Conservation (phyloP, 805 yeast species). For the Starmerella floris region DNA sequence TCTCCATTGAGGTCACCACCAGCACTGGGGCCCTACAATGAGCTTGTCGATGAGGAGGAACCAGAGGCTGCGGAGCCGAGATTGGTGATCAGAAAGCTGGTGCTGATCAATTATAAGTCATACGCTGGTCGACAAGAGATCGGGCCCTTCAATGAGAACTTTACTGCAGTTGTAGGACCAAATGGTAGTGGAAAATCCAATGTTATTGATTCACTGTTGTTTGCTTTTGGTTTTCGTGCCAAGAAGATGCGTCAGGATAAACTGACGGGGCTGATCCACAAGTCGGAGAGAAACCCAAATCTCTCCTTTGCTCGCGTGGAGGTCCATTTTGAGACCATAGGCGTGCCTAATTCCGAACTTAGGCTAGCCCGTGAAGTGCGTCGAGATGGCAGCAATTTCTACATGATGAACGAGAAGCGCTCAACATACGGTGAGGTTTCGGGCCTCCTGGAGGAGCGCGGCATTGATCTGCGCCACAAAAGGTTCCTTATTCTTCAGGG, state of each 20-base stretch:
- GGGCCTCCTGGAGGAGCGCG: slow-evolving; percentile 54
- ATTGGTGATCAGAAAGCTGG: slow-evolving; percentile 60
- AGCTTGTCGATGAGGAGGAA: not conserved
- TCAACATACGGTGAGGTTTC: slow-evolving; percentile 75
- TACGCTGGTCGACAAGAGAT: slow-evolving; percentile 87
- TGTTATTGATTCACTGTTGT: slow-evolving; percentile 88
- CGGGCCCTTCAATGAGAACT: slow-evolving; percentile 88
- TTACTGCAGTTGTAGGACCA: slow-evolving; percentile 96
- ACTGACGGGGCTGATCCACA: slow-evolving; percentile 82
- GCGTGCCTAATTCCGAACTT: slow-evolving; percentile 43
- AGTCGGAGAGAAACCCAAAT: slow-evolving; percentile 59
- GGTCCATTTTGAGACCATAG: slow-evolving; percentile 53
- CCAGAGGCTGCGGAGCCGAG: slow-evolving; percentile 28
- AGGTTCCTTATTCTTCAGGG: slow-evolving; percentile 91
- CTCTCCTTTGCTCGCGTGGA: slow-evolving; percentile 77
- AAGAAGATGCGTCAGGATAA: slow-evolving; percentile 93
- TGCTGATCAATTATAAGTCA: slow-evolving; percentile 78
- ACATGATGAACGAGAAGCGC: slow-evolving; percentile 54
- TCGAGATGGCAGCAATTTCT: slow-evolving; percentile 39
- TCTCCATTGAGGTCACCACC: slow-evolving; percentile 3
- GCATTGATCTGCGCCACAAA: slow-evolving; percentile 89
- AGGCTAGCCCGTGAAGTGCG: slow-evolving; percentile 71
- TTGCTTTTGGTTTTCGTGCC: slow-evolving; percentile 95
- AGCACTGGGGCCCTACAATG: not conserved
- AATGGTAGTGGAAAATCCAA: slow-evolving; percentile 97